Conservation (phyloP, 352 stramenopile species). For the Thalassiosira livingstoniorum region DNA sequence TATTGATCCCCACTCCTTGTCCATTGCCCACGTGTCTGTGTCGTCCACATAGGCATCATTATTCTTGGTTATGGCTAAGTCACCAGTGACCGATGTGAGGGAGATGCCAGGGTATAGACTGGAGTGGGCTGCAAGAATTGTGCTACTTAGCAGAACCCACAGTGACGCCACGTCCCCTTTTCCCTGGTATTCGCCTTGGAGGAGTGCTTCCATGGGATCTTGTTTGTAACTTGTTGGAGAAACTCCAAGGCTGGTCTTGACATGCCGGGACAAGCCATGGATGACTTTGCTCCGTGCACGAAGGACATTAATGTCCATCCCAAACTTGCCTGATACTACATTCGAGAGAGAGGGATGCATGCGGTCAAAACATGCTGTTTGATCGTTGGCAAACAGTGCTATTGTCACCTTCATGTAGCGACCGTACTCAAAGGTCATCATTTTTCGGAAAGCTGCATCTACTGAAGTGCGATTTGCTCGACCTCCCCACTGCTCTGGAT, state of each 20-base stretch:
- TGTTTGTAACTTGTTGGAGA: background rate
- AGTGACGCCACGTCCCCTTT: background rate
- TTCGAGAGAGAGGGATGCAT: background rate
- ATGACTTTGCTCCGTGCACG: too few relatives aligned
- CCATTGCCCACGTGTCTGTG: background rate
- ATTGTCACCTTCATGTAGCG: constrained; percentile 30
- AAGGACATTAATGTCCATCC: background rate
- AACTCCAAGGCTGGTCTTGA: background rate
- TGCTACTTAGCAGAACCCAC: constrained; percentile 9
- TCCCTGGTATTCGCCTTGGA: background rate
- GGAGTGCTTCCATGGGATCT: background rate
- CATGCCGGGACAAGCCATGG: background rate
- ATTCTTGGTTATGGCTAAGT: background rate
- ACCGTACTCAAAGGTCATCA: constrained; percentile 24
- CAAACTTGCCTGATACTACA: background rate
- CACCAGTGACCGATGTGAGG: background rate
- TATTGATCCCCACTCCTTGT: too few relatives aligned
- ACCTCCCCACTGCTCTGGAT: constrained; percentile 3
- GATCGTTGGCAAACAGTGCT: constrained; percentile 12
- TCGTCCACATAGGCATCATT: constrained; percentile 14
- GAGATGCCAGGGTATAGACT: background rate
- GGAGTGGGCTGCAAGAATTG: background rate
- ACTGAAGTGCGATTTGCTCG: background rate
- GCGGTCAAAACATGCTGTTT: background rate
- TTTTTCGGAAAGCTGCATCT: background rate